A percentile compares a stretch with the other conserved stretches of the same genome.
phyloP scores from a whole-genome alignment of 768 basidiomycete genomes.

The Rhizopogon salebrosus region DNA sequence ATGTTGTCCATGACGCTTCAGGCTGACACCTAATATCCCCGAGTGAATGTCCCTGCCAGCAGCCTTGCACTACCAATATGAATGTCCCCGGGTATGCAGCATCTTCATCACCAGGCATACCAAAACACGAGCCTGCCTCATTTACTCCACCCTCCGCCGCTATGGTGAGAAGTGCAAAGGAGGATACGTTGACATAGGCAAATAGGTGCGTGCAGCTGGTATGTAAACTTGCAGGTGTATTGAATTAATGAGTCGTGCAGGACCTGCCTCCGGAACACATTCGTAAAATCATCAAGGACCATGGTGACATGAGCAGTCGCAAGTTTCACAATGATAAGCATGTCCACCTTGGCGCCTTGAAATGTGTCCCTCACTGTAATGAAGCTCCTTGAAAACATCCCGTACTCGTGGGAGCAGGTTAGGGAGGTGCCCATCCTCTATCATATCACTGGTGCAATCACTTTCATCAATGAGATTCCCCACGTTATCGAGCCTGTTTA shows the following conservation, averaged over 20 bases:
- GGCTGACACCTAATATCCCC: too few relatives aligned
- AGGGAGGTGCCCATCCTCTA: constrained; percentile 98
- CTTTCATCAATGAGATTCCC: constrained; percentile 98
- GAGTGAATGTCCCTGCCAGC: too few relatives aligned
- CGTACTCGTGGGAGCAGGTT: constrained; percentile 98
- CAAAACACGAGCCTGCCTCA: too few relatives aligned
- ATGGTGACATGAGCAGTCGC: constrained; percentile 98
- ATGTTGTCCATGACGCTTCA: too few relatives aligned
- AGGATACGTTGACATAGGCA: constrained; percentile 88
- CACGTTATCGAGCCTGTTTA: constrained; percentile 96
- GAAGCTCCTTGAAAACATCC: constrained; percentile 98
- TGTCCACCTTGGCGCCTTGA: constrained; percentile 95
- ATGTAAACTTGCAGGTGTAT: neutral
- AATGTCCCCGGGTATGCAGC: too few relatives aligned
- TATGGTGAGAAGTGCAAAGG: constrained; percentile 90
- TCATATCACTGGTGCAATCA: constrained; percentile 99
- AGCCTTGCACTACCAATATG: too few relatives aligned
- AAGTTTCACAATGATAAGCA: constrained; percentile 99
- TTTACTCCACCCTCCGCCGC: too few relatives aligned
- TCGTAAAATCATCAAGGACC: constrained; percentile 99
- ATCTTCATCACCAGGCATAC: too few relatives aligned
- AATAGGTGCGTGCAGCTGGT: constrained; percentile 58
- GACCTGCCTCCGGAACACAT: constrained; percentile 97
- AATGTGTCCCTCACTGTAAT: constrained; percentile 99
- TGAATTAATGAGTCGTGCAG: constrained; percentile 34